These are phyloP conservation scores for Aspergillus sp. DNA, from an alignment of 2,329 filamentous ascomycete genomes.

Conservation along the genomic window DNA sequence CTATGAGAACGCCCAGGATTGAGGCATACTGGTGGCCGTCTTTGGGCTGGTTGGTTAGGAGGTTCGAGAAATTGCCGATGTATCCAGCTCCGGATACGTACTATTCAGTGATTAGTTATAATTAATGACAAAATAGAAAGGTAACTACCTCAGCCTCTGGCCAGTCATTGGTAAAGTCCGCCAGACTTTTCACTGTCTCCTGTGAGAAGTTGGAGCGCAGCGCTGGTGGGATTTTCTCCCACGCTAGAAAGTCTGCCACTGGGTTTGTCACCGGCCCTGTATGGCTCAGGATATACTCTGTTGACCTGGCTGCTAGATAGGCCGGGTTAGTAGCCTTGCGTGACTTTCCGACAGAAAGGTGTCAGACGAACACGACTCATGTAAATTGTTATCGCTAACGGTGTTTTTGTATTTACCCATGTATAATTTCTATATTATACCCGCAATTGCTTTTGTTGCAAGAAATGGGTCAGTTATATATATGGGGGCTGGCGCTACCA, in stretches of 20 bases:
- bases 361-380: too few relatives aligned
- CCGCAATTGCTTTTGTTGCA: too few relatives aligned
- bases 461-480: too few relatives aligned
- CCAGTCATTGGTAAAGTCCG: slow-evolving; percentile 8
- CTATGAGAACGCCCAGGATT: slow-evolving; percentile 22
- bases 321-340: too few relatives aligned
- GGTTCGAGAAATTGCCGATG: slow-evolving; percentile 25
- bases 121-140: background rate
- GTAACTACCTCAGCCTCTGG: background rate
- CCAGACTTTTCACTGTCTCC: background rate
- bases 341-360: too few relatives aligned
- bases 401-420: too few relatives aligned
- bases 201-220: background rate
- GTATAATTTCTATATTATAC: too few relatives aligned
- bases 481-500: too few relatives aligned
- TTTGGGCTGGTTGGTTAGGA: slow-evolving; percentile 17
- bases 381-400: too few relatives aligned
- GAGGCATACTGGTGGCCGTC: slow-evolving; percentile 28
- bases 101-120: background rate
- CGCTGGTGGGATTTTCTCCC: slow-evolving; percentile 11
- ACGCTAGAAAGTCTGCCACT: slow-evolving; percentile 1
- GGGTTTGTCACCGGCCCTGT: slow-evolving; percentile 1
- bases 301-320: background rate
- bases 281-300: background rate
- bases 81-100: slow-evolving; percentile 28